Conservation (phyloP, 169 alveolate genomes). For the Theileria equi region DNA sequence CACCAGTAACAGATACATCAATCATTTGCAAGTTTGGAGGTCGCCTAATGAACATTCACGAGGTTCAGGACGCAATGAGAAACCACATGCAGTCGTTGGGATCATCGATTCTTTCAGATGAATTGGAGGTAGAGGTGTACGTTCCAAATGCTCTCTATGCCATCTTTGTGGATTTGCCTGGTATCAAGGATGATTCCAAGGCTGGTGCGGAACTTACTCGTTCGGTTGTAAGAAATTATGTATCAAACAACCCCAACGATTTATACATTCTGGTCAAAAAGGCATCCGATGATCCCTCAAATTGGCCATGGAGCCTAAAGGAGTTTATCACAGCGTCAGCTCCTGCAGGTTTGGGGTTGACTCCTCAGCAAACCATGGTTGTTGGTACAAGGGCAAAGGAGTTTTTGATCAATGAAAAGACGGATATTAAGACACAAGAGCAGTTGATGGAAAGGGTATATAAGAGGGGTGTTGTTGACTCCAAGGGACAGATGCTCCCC, state of each 20-base stretch:
- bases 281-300: conserved; percentile 87
- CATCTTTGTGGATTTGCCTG: conserved; percentile 87
- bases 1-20: too few species aligned
- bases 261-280: conserved; percentile 82
- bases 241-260: conserved; percentile 84
- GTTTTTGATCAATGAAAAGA: conserved; percentile 75
- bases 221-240: conserved; percentile 81
- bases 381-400: conserved; percentile 88
- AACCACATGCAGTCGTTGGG: conserved; percentile 74
- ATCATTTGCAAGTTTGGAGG: conserved; percentile 62
- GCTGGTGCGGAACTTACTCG: conserved; percentile 84
- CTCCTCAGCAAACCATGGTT: conserved; percentile 80
- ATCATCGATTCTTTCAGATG: conserved; percentile 71
- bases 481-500: conserved; percentile 76
- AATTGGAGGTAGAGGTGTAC: conserved; percentile 80
- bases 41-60: conserved; percentile 63
- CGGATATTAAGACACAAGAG: conserved; percentile 73
- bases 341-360: conserved; percentile 83
- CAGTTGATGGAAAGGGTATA: conserved; percentile 79
- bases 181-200: conserved; percentile 86
- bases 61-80: conserved; percentile 80
- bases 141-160: conserved; percentile 85
- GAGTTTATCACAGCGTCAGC: conserved; percentile 79
- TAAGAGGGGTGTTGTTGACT: conserved; percentile 69
- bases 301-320: conserved; percentile 85